phyloP scores from a whole-genome alignment of 2,329 filamentous ascomycete species.

The Hypoxylon sp. region DNA sequence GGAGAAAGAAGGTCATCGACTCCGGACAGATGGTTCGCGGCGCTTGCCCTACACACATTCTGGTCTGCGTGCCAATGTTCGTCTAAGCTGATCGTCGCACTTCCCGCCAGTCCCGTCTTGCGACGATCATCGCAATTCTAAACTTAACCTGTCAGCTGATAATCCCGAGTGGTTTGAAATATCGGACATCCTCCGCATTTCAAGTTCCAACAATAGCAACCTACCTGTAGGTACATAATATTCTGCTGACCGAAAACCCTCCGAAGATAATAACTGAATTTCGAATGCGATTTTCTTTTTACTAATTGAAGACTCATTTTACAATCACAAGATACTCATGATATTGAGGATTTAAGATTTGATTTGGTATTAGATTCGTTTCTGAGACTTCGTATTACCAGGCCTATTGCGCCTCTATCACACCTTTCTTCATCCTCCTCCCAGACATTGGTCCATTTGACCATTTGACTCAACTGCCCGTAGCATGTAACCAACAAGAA shows the following conservation, averaged over 20 bases:
- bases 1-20: slow-evolving; percentile 24
- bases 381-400: slow-evolving; percentile 22
- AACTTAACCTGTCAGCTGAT: slow-evolving; percentile 18
- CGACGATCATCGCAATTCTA: slow-evolving; percentile 36
- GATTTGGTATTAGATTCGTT: slow-evolving; percentile 13
- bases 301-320: neutral
- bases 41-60: neutral
- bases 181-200: neutral
- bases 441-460: slow-evolving; percentile 15
- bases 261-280: neutral
- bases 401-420: slow-evolving; percentile 11
- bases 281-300: neutral
- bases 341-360: neutral
- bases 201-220: neutral
- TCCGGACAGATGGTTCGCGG: slow-evolving; percentile 11
- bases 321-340: neutral
- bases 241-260: neutral
- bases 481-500: neutral
- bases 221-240: neutral
- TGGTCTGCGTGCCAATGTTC: slow-evolving; percentile 18
- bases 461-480: slow-evolving; percentile 1
- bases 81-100: slow-evolving; percentile 23
- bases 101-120: slow-evolving; percentile 36
- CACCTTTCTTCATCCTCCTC: neutral
- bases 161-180: neutral